A percentile compares a stretch with the other conserved stretches of the same genome.
Conservation (phyloP, 768 basidiomycete genomes). For the Ephemerocybe angulata region DNA sequence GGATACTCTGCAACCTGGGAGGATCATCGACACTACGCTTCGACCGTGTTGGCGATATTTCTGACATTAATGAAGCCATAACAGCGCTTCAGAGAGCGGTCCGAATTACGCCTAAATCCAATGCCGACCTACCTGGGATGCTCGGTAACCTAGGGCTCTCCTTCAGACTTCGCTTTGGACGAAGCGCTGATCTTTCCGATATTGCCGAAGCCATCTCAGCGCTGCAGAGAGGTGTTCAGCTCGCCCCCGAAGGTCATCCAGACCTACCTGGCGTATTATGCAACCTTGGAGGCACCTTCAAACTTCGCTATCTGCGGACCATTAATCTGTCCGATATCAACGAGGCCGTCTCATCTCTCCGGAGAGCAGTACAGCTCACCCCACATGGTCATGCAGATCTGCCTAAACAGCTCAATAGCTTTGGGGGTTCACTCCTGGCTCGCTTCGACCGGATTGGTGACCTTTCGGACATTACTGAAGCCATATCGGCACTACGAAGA, state of each 20-base stretch:
- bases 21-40: not conserved
- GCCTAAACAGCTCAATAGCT: slow-evolving; percentile 13
- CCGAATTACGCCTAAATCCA: not conserved
- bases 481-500: slow-evolving; percentile 2
- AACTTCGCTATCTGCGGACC: not conserved
- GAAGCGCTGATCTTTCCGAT: slow-evolving; percentile 5
- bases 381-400: slow-evolving; percentile 15
- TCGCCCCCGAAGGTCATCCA: not conserved
- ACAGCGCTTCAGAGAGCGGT: not conserved
- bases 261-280: not conserved
- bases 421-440: slow-evolving; percentile 14
- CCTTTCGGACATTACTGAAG: slow-evolving; percentile 15
- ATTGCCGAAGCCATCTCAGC: not conserved
- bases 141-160: not conserved
- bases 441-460: slow-evolving; percentile 21
- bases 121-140: not conserved
- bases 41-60: not conserved
- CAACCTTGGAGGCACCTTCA: not conserved
- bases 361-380: not conserved
- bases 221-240: not conserved
- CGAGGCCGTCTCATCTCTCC: not conserved
- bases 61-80: not conserved
- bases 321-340: not conserved
- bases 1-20: not conserved
- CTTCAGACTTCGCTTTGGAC: slow-evolving; percentile 17